These are phyloP conservation scores for Penicillium taxi DNA, from an alignment of 495 filamentous ascomycete species.

Conservation along the genomic window DNA sequence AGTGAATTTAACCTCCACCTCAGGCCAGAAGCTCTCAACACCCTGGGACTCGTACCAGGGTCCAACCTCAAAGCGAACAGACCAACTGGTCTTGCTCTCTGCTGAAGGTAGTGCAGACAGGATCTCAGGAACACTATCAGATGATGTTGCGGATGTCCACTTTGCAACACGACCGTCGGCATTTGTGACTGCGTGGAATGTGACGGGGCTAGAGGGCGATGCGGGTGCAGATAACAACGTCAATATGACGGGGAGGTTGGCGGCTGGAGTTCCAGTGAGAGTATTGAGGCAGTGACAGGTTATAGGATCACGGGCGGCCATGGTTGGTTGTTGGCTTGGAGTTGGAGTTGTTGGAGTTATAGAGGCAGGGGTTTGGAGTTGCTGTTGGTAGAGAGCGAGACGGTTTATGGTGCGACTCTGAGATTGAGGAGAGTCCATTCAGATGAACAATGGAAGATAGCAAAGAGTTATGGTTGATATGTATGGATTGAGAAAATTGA, in stretches of 20 bases:
- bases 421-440: conserved; percentile 23
- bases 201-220: conserved; percentile 25
- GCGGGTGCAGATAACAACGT: conserved; percentile 36
- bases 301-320: conserved; percentile 54
- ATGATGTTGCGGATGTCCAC: conserved; percentile 55
- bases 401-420: conserved; percentile 28
- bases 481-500: neutral
- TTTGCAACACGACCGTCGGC: conserved; percentile 75
- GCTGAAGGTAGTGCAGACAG: conserved; percentile 31
- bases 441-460: conserved; percentile 7
- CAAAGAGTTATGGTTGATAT: conserved; percentile 1
- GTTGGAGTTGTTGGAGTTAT: conserved; percentile 13
- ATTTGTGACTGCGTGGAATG: conserved; percentile 65
- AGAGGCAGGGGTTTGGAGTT: conserved; percentile 18
- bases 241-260: conserved; percentile 48
- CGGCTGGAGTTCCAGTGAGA: conserved; percentile 55
- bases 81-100: conserved; percentile 53
- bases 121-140: conserved; percentile 44
- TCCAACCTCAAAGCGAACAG: conserved; percentile 68
- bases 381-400: conserved; percentile 33
- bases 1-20: conserved; percentile 80
- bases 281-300: conserved; percentile 73
- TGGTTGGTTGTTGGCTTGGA: conserved; percentile 16
- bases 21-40: conserved; percentile 78
- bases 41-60: conserved; percentile 62